Conservation (phyloP, 805 yeast species). For the Trichomonascus vanleenenianus region DNA sequence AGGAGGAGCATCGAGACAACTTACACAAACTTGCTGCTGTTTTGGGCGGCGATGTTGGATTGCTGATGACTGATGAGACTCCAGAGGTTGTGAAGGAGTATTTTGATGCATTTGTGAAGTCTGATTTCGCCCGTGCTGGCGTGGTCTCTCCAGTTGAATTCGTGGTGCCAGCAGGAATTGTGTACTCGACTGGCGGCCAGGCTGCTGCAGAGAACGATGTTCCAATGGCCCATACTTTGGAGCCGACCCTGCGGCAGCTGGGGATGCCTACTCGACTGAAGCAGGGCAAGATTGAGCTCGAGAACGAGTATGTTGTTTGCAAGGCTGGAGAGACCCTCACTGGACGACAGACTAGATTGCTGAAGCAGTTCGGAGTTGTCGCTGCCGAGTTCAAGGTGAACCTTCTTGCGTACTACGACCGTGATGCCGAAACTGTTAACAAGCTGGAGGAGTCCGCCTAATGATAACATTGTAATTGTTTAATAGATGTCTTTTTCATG, state of each 20-base stretch:
- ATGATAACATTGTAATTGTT: background rate
- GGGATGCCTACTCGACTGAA: constrained; percentile 89
- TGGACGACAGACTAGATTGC: constrained; percentile 82
- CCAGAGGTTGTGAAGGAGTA: constrained; percentile 88
- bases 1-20: constrained; percentile 85
- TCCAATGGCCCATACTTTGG: constrained; percentile 94
- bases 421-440: constrained; percentile 41
- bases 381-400: constrained; percentile 83
- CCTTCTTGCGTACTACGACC: constrained; percentile 60
- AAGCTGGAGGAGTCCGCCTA: background rate
- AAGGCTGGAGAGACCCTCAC: constrained; percentile 71
- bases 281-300: constrained; percentile 76
- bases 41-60: constrained; percentile 75
- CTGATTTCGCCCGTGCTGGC: constrained; percentile 88
- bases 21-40: constrained; percentile 58
- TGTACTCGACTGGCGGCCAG: constrained; percentile 94
- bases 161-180: constrained; percentile 80
- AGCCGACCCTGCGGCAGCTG: constrained; percentile 81
- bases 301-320: constrained; percentile 74
- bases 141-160: constrained; percentile 76
- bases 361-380: constrained; percentile 94
- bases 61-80: constrained; percentile 81
- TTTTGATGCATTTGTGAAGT: constrained; percentile 66
- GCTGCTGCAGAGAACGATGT: constrained; percentile 85
- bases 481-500: no score